Percentiles rank a stretch among this genome's conserved stretches.
phyloP scores from a whole-genome alignment of 129 eudicot species.

The Cynara cardunculus region DNA sequence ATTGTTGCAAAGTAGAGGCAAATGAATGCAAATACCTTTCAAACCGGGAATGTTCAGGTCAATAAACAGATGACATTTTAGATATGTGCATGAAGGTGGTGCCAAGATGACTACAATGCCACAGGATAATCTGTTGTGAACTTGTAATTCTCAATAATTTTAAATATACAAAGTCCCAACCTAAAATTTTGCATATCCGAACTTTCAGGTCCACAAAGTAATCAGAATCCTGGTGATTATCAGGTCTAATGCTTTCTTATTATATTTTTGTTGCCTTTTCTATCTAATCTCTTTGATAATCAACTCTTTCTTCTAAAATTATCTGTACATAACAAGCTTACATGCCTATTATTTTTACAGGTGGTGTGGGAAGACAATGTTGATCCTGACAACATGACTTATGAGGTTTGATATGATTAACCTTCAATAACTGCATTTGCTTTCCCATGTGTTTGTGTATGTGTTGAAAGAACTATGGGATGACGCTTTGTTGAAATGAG shows the following conservation, averaged over 20 bases:
- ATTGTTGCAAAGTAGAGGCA: background rate
- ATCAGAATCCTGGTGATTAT: constrained; percentile 56
- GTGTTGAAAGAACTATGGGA: background rate
- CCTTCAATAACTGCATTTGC: background rate
- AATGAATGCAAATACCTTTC: background rate
- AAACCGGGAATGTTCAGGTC: background rate
- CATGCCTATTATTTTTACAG: constrained; percentile 37
- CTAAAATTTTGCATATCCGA: constrained; percentile 5
- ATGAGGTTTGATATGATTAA: constrained; percentile 56
- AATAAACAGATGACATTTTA: background rate
- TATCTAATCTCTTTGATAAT: constrained; percentile 5
- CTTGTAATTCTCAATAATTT: background rate
- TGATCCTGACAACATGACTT: constrained; percentile 90
- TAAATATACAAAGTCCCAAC: background rate
- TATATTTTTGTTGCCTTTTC: constrained; percentile 8
- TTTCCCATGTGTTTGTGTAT: constrained; percentile 7
- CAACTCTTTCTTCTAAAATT: background rate
- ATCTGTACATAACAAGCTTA: constrained; percentile 1
- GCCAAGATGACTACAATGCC: background rate
- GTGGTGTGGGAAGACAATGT: constrained; percentile 85
- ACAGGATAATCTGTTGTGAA: background rate
- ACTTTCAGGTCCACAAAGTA: constrained; percentile 63
- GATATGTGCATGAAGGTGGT: background rate
- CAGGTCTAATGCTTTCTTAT: constrained; percentile 50
- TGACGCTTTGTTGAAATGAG: background rate